These are phyloP conservation scores for Debaryomycetaceae sp. DNA, from an alignment of 1,139 yeast species.

Conservation along the genomic window DNA sequence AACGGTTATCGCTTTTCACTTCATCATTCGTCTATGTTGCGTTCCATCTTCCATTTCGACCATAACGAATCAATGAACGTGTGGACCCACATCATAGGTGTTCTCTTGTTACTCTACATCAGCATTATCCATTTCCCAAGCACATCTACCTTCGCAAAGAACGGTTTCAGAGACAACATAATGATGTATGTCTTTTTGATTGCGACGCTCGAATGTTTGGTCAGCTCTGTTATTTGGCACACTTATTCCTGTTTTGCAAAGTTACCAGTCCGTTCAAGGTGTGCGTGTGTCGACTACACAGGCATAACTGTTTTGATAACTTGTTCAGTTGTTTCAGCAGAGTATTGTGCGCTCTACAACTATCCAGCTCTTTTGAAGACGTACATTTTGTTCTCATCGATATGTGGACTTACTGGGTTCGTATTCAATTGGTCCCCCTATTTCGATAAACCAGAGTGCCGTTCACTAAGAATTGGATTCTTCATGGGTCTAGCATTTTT, in stretches of 20 bases:
- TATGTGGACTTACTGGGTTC: slow-evolving; percentile 72
- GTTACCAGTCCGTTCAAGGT: slow-evolving; percentile 58
- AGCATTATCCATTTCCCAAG: slow-evolving; percentile 61
- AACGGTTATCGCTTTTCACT: slow-evolving; percentile 82
- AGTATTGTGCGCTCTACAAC: slow-evolving; percentile 71
- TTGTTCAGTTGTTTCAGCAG: slow-evolving; percentile 85
- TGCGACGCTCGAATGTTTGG: slow-evolving; percentile 74
- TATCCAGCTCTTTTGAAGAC: slow-evolving; percentile 46
- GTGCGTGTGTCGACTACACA: slow-evolving; percentile 93
- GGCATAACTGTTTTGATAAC: slow-evolving; percentile 90
- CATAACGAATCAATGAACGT: slow-evolving; percentile 93
- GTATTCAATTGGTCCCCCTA: slow-evolving; percentile 85
- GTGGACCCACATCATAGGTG: slow-evolving; percentile 87
- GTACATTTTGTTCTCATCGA: slow-evolving; percentile 58
- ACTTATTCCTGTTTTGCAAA: slow-evolving; percentile 80
- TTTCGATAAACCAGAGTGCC: slow-evolving; percentile 83
- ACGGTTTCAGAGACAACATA: slow-evolving; percentile 44
- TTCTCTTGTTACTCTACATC: slow-evolving; percentile 53
- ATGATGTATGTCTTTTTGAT: slow-evolving; percentile 62
- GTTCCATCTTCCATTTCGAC: slow-evolving; percentile 50
- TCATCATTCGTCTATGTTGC: slow-evolving; percentile 56
- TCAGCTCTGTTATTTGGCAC: slow-evolving; percentile 87
- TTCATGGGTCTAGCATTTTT: slow-evolving; percentile 76
- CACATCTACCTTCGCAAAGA: slow-evolving; percentile 38
- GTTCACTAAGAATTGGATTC: slow-evolving; percentile 77